A percentile compares a stretch with the other conserved stretches of the same genome.
These are phyloP conservation scores for Saraca asoca DNA, from an alignment of 331 rosid genomes.

Conservation along the genomic window DNA sequence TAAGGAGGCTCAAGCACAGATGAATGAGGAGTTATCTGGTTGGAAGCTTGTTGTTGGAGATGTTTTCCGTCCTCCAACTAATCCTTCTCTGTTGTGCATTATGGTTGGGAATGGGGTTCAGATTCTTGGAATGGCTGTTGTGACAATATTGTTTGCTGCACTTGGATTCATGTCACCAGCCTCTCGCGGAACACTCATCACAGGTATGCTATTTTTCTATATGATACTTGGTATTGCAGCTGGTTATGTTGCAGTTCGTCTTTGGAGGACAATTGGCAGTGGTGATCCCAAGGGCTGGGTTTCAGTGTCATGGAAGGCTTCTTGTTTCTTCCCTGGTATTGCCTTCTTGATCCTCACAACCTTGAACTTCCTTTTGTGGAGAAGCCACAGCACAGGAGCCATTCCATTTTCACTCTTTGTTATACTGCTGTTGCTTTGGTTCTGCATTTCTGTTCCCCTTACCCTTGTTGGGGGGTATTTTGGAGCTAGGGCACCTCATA, in stretches of 20 bases:
- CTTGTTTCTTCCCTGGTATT: conserved; percentile 97
- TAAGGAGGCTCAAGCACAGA: conserved; percentile 97
- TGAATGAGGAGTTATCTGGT: conserved; percentile 95
- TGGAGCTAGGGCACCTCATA: conserved; percentile 80
- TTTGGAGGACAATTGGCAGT: conserved; percentile 80
- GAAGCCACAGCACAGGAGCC: conserved; percentile 98
- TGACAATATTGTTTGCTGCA: conserved; percentile 90
- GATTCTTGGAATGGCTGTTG: conserved; percentile 97
- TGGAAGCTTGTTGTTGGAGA: conserved; percentile 99
- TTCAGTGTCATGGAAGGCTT: conserved; percentile 81
- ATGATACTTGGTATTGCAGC: conserved; percentile 91
- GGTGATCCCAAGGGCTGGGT: conserved; percentile 82
- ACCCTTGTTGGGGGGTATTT: conserved; percentile 84
- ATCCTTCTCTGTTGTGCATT: conserved; percentile 70
- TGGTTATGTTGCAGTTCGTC: conserved; percentile 91
- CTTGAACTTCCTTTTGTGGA: conserved; percentile 92
- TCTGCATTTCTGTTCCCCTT: conserved; percentile 93
- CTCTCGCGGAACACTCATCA: conserved; percentile 83
- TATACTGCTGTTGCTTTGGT: conserved; percentile 81
- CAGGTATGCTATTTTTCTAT: conserved; percentile 94
- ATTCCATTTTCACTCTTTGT: conserved; percentile 87
- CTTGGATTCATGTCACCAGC: conserved; percentile 99
- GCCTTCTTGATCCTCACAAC: conserved; percentile 80
- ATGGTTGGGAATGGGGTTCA: conserved; percentile 96
- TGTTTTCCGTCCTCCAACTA: conserved; percentile 85